Percentiles rank a stretch among this genome's conserved stretches.
Evolutionary conservation across 495 filamentous ascomycete species (phyloP).

Genomic region (Penicillium paxilli): DNA sequence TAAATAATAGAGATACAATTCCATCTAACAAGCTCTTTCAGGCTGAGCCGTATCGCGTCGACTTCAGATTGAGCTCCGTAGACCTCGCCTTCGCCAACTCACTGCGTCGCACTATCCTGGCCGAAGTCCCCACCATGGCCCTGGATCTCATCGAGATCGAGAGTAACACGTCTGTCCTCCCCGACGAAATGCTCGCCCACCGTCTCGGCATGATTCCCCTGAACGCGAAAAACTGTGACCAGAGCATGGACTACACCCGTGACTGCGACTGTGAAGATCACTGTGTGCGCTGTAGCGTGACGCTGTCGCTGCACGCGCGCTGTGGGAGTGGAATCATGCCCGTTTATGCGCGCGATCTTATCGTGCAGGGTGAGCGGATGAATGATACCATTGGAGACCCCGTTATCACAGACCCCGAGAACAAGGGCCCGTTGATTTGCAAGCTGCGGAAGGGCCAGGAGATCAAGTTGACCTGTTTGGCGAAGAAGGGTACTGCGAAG

Average conservation of each 20-base stretch:
- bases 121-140: conserved; percentile 92
- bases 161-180: conserved; percentile 87
- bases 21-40: conserved; percentile 28
- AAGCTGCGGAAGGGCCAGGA: conserved; percentile 89
- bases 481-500: conserved; percentile 98
- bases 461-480: conserved; percentile 83
- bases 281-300: conserved; percentile 88
- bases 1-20: background rate
- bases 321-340: conserved; percentile 84
- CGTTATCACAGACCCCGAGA: conserved; percentile 78
- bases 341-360: conserved; percentile 85
- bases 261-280: conserved; percentile 95
- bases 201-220: conserved; percentile 90
- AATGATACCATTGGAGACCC: conserved; percentile 82
- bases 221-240: conserved; percentile 77
- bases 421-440: conserved; percentile 77
- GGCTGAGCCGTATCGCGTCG: conserved; percentile 69
- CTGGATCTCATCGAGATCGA: conserved; percentile 94
- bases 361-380: conserved; percentile 58
- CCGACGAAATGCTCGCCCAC: conserved; percentile 94
- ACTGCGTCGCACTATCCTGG: conserved; percentile 86
- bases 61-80: conserved; percentile 78
- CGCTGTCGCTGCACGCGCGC: conserved; percentile 75
- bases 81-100: conserved; percentile 93
- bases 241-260: conserved; percentile 81